Percentiles rank a stretch among this genome's conserved stretches.
phyloP scores from a whole-genome alignment of 495 filamentous ascomycete species.

The Geoglossum glabrum region DNA sequence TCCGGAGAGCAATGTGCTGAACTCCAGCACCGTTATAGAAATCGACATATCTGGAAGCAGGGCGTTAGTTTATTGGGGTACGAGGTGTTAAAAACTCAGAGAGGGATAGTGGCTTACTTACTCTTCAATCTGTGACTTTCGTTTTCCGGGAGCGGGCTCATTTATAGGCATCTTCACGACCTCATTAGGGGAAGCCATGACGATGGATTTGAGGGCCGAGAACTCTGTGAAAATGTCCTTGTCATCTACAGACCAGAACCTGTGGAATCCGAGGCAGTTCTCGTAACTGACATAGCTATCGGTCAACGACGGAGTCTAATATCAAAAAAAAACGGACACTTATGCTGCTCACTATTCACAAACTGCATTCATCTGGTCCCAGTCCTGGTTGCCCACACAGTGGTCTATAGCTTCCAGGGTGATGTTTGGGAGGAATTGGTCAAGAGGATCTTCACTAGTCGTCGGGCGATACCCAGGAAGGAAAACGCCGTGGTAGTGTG shows the following conservation, averaged over 20 bases:
- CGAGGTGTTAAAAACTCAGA: no score
- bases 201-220: constrained; percentile 63
- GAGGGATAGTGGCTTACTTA: no score
- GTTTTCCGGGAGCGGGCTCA: constrained; percentile 74
- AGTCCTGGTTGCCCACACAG: constrained; percentile 86
- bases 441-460: constrained; percentile 24
- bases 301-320: no score
- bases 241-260: constrained; percentile 90
- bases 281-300: constrained; percentile 46
- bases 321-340: no score
- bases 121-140: constrained; percentile 78
- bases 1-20: constrained; percentile 77
- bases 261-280: constrained; percentile 70
- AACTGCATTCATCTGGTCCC: constrained; percentile 65
- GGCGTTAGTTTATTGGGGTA: no score
- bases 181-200: constrained; percentile 71
- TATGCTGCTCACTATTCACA: constrained; percentile 44
- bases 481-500: constrained; percentile 47
- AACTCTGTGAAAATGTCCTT: constrained; percentile 73
- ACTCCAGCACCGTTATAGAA: constrained; percentile 76
- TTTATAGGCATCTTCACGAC: constrained; percentile 94
- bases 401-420: constrained; percentile 60
- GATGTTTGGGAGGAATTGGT: constrained; percentile 34
- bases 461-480: constrained; percentile 53
- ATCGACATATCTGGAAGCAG: constrained; percentile 37